Percentiles rank a stretch among this genome's conserved stretches.
Conservation (phyloP, 2,329 filamentous ascomycete genomes). For the Nemania abortiva region DNA sequence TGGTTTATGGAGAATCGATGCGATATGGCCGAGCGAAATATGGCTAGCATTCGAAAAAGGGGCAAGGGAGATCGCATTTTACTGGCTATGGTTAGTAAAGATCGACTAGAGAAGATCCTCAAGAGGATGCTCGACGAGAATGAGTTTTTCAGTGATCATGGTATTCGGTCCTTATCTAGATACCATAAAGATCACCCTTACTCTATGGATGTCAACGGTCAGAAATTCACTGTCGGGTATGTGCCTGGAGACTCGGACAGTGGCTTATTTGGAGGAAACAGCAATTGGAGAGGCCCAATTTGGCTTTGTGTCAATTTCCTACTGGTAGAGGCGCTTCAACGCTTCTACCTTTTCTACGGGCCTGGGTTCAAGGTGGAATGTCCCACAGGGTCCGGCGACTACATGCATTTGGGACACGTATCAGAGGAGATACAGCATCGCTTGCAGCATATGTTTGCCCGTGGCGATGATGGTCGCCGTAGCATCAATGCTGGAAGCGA, state of each 20-base stretch:
- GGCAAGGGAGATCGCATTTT: conserved; percentile 91
- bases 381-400: conserved; percentile 90
- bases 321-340: conserved; percentile 91
- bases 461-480: conserved; percentile 85
- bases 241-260: conserved; percentile 97
- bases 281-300: conserved; percentile 96
- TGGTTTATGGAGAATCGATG: conserved; percentile 93
- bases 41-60: conserved; percentile 90
- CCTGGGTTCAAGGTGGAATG: conserved; percentile 90
- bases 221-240: conserved; percentile 88
- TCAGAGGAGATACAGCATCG: conserved; percentile 96
- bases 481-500: conserved; percentile 90
- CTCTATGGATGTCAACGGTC: conserved; percentile 95
- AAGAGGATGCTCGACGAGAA: conserved; percentile 93
- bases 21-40: conserved; percentile 91
- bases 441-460: conserved; percentile 89
- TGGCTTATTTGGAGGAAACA: conserved; percentile 94
- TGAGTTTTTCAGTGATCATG: conserved; percentile 91
- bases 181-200: conserved; percentile 90
- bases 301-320: conserved; percentile 98
- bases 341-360: conserved; percentile 97
- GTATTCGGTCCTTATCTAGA: conserved; percentile 92
- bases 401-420: conserved; percentile 95
- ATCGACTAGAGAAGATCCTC: conserved; percentile 89
- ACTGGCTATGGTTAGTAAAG: conserved; percentile 90